phyloP scores from a whole-genome alignment of 805 yeast genomes.

The Spathaspora hagerdaliae region DNA sequence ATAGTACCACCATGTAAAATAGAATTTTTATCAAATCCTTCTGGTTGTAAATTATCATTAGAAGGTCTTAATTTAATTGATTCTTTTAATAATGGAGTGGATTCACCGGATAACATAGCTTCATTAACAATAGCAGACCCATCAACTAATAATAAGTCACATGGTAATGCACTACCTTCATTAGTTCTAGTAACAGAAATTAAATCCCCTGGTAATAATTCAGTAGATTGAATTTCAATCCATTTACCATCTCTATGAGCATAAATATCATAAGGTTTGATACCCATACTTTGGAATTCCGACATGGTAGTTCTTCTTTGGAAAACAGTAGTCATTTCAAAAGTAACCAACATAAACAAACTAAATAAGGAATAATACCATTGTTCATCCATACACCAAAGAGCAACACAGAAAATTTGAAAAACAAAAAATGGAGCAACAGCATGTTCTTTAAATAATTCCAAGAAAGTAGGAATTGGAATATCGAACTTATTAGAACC shows the following conservation, averaged over 20 bases:
- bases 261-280: constrained; percentile 80
- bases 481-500: constrained; percentile 90
- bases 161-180: constrained; percentile 90
- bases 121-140: constrained; percentile 96
- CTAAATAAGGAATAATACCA: constrained; percentile 95
- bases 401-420: constrained; percentile 90
- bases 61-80: constrained; percentile 80
- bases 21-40: constrained; percentile 85
- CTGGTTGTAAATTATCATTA: constrained; percentile 62
- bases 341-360: constrained; percentile 84
- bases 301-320: constrained; percentile 93
- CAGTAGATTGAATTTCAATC: constrained; percentile 65
- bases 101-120: constrained; percentile 98
- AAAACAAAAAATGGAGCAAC: constrained; percentile 97
- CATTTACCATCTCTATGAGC: constrained; percentile 70
- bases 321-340: constrained; percentile 91
- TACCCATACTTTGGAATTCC: constrained; percentile 96
- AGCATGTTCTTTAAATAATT: constrained; percentile 94
- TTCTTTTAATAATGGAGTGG: constrained; percentile 94
- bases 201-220: constrained; percentile 85
- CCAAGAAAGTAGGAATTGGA: constrained; percentile 88
- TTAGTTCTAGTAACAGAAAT: constrained; percentile 84
- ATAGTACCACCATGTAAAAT: constrained; percentile 93
- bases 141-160: constrained; percentile 80
- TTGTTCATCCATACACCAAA: constrained; percentile 94